These are phyloP conservation scores for Chlorella sorokiniana DNA, from an alignment of 139 green algal species.

Conservation along the genomic window DNA sequence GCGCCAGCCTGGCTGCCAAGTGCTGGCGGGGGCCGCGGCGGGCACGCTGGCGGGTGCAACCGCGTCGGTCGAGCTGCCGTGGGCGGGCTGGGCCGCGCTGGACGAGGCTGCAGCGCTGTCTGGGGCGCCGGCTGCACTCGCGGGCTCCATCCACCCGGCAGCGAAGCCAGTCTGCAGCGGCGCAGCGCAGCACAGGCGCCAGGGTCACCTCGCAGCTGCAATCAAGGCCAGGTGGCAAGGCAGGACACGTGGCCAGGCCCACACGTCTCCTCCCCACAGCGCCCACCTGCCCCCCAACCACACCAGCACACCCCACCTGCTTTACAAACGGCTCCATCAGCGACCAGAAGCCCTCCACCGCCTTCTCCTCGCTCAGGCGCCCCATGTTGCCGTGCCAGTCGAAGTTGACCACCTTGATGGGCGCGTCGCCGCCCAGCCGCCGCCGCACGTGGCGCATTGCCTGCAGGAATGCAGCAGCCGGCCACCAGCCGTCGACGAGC, in stretches of 20 bases:
- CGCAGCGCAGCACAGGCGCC: too few relatives aligned
- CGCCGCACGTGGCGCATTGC: constrained; percentile 61
- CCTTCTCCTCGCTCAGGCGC: constrained; percentile 78
- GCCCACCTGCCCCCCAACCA: background rate
- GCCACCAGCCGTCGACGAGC: background rate
- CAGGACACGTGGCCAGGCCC: background rate
- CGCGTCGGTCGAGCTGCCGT: too few relatives aligned
- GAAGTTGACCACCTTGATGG: constrained; percentile 73
- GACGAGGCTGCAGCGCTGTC: background rate
- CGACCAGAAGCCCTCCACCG: constrained; percentile 92
- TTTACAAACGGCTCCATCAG: constrained; percentile 59
- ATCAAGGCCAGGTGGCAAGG: background rate
- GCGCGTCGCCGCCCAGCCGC: constrained; percentile 27
- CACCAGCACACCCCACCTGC: constrained; percentile 21
- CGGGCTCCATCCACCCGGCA: constrained; percentile 22
- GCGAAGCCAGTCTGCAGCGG: constrained; percentile 24
- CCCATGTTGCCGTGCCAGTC: constrained; percentile 98
- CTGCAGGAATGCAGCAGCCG: constrained; percentile 15
- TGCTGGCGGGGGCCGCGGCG: background rate
- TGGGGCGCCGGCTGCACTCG: background rate
- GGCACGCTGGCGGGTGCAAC: background rate
- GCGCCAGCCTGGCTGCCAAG: constrained; percentile 54
- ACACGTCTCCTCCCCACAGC: background rate
- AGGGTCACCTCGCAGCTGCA: too few relatives aligned
- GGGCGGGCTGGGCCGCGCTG: background rate